Base-by-base conservation (phyloP, 2,329 filamentous ascomycete genomes). In the Talaromyces sp. region DNA sequence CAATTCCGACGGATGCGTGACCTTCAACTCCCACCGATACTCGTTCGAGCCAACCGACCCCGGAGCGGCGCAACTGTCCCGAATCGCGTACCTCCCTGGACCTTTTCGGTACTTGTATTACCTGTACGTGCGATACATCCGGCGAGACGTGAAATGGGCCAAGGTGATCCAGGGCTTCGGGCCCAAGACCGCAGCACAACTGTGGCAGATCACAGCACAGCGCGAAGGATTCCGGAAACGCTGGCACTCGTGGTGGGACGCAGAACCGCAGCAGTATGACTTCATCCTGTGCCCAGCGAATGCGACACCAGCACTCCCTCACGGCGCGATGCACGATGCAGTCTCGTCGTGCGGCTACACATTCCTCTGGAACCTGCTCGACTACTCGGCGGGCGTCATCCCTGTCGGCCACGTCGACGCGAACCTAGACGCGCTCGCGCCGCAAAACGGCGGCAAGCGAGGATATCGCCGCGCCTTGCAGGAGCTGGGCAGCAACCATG, bases 341-440 rank as follows among this genome's bases (percentile, higher is more conserved):
- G 86, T 94, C 51, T 89, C 88, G 63, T 91, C 88, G 65, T 97
- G 92, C 68, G 92, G 91, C 1, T 97, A 97, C 70, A 97, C 92
- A 0, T 96, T 97, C 72, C 76, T 96, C 59, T 97, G 94, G 79
- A 97, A 97, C 68, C 65, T 97, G 85, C 84, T 97, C 54, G 93
- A 97, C 71, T 97, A 97, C 75, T 85, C 89, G 1, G 84, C 85
- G 12, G 92, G 92, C 41, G 85, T 96, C 38, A 70, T 97, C 24
- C 92, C 93, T 0, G 87, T 97, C 1, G 93, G 90, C 0, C 89
- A 92, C 62, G 92, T 97, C 0, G 89, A 96, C 65, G 69, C 74
- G 1, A 79, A 85, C 48, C 90, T 94, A 69, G 81, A 85, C 63
- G 80, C 92, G 0, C 85, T 91, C 24, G 54, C 58, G 0, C 48